phyloP scores from a whole-genome alignment of 805 yeast species.

The Candida sanyiensis region DNA sequence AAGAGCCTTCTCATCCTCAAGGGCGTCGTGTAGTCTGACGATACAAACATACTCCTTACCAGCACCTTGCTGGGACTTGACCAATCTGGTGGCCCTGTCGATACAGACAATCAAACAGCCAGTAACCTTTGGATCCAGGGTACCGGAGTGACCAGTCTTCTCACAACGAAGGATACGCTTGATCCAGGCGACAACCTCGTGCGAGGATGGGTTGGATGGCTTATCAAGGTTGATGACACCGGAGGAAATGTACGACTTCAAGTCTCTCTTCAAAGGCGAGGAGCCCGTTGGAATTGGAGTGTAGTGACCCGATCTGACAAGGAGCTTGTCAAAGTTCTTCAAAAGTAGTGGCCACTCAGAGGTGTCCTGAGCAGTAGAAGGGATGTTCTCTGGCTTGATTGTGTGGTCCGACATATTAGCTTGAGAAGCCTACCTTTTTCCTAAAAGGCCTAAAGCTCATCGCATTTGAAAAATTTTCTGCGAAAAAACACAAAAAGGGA shows the following conservation, averaged over 20 bases:
- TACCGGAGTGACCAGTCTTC: constrained; percentile 99
- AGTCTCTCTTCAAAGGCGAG: constrained; percentile 90
- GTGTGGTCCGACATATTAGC: constrained; percentile 56
- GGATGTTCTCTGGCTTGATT: constrained; percentile 82
- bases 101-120: constrained; percentile 98
- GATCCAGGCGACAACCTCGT: constrained; percentile 99
- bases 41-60: constrained; percentile 99
- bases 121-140: constrained; percentile 97
- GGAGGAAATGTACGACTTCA: constrained; percentile 81
- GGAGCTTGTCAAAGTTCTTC: constrained; percentile 88
- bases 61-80: constrained; percentile 98
- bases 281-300: constrained; percentile 96
- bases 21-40: constrained; percentile 89
- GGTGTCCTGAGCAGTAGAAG: constrained; percentile 71
- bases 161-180: constrained; percentile 92
- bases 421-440: background rate
- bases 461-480: constrained; percentile 5
- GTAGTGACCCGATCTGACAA: constrained; percentile 94
- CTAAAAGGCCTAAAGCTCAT: constrained; percentile 4
- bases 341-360: constrained; percentile 93
- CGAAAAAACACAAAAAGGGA: background rate
- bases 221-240: constrained; percentile 98
- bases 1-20: constrained; percentile 85
- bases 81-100: constrained; percentile 96
- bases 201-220: constrained; percentile 97